phyloP scores from a whole-genome alignment of 2,329 filamentous ascomycete species.

The Epichloe bromicola region DNA sequence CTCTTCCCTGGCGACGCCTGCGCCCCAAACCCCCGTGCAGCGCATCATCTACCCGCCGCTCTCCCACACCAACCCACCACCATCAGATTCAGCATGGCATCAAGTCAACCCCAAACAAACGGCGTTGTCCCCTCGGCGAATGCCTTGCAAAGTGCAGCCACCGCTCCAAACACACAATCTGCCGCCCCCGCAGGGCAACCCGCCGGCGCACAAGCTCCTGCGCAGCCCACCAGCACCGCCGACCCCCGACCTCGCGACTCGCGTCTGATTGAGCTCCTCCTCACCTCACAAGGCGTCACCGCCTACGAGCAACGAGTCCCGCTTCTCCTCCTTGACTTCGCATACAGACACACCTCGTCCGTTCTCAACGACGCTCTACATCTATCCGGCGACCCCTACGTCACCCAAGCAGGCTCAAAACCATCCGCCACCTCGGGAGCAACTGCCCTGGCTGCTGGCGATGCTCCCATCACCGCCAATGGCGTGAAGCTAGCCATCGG shows the following conservation, averaged over 20 bases:
- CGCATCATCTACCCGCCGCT: not conserved
- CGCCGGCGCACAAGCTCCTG: constrained; percentile 11
- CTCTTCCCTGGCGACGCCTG: not conserved
- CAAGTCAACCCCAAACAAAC: constrained; percentile 38
- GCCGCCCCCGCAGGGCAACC: constrained; percentile 17
- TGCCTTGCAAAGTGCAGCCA: constrained; percentile 13
- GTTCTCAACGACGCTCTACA: constrained; percentile 60
- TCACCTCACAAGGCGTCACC: constrained; percentile 65
- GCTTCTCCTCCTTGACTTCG: constrained; percentile 72
- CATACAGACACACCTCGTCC: constrained; percentile 66
- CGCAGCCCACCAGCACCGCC: constrained; percentile 22
- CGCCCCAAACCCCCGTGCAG: not conserved
- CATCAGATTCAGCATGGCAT: constrained; percentile 16
- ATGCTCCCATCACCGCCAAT: constrained; percentile 48
- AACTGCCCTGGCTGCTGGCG: constrained; percentile 32
- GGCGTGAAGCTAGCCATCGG: constrained; percentile 63
- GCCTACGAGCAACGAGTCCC: constrained; percentile 74
- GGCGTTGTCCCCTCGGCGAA: constrained; percentile 31
- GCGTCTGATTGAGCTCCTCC: constrained; percentile 65
- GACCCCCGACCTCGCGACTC: constrained; percentile 60
- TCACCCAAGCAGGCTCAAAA: constrained; percentile 40
- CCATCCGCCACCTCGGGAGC: constrained; percentile 37
- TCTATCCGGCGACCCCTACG: constrained; percentile 55
- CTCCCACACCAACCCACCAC: not conserved
- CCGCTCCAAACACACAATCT: constrained; percentile 23